Base-by-base conservation (phyloP, 345 rosid species). In the thale cress (Arabidopsis thaliana) region DNA sequence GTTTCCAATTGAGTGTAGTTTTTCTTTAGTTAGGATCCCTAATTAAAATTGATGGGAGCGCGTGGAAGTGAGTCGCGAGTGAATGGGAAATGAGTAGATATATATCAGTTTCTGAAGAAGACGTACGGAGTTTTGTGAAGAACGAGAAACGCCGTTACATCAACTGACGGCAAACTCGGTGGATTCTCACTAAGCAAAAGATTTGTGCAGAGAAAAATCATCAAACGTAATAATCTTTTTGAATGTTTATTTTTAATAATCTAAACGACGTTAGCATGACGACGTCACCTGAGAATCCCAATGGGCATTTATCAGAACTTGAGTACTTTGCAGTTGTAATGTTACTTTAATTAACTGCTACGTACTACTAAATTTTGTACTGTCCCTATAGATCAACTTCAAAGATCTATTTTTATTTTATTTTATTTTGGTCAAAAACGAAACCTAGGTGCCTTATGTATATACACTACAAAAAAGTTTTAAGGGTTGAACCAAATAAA, bases 91-190 rank as follows among this genome's bases (percentile, higher is more conserved):
- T 11, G 64, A 58, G 51, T 38, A 13, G 3, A 10, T 64, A 16
- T 1, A 10, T 64, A 16, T 1, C 38, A 37, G 3, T 46, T 59
- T 60, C 12, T 5, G 55, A 53, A 71, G 62, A 46, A 28, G 30
- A 28, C 1, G 80, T 71, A 71, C 76, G 72, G 67, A 65, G 67
- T 77, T 56, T 77, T 71, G 80, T 69, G 57, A 48, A 71, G 53
- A 77, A 77, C 67, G 76, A 77, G 76, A 77, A 77, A 77, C 80
- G 72, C 76, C 76, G 76, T 77, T 71, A 77, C 80, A 77, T 77
- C 80, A 77, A 48, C 46, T 77, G 80, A 77, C 72, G 76, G 76
- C 72, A 66, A 57, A 48, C 80, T 71, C 65, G 56, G 71, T 64
- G 66, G 71, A 48, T 64, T 57, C 72, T 56, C 67, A 25, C 67